Conservation (phyloP, 345 rosid species). For the Dimocarpus longan region DNA sequence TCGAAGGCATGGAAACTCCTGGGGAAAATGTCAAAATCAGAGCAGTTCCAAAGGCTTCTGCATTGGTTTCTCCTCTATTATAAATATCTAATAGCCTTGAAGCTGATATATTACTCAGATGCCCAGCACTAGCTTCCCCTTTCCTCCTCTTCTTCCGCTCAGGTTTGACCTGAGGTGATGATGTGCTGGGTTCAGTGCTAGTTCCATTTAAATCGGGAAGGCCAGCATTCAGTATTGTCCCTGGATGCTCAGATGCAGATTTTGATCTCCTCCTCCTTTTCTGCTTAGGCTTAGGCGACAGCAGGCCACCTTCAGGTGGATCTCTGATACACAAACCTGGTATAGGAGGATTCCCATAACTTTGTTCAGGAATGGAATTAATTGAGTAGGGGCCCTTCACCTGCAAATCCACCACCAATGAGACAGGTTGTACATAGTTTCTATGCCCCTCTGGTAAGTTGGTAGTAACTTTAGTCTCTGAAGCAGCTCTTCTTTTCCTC, state of each 20-base stretch:
- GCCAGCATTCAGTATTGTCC: conserved; percentile 24
- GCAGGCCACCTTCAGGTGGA: conserved; percentile 27
- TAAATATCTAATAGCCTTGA: conserved; percentile 22
- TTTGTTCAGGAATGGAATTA: conserved; percentile 30
- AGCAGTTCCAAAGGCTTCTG: conserved; percentile 51
- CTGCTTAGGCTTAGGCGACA: conserved; percentile 27
- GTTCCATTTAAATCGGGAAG: conserved; percentile 71
- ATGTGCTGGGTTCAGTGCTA: conserved; percentile 28
- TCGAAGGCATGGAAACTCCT: conserved; percentile 62
- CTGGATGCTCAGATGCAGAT: conserved; percentile 28
- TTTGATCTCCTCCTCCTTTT: conserved; percentile 59
- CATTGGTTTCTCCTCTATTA: conserved; percentile 21
- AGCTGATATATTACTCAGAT: conserved; percentile 5
- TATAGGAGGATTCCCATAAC: conserved; percentile 23
- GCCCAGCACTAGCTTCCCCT: conserved; percentile 30
- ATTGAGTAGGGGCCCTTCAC: conserved; percentile 40
- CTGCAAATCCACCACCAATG: conserved; percentile 44
- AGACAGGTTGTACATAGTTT: conserved; percentile 25
- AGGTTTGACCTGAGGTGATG: conserved; percentile 35
- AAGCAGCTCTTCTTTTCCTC: conserved; percentile 30
- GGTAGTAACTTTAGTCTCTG: conserved; percentile 18
- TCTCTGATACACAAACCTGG: conserved; percentile 4
- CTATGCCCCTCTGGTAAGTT: conserved; percentile 20
- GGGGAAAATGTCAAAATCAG: conserved; percentile 65
- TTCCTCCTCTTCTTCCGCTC: conserved; percentile 47